Base-by-base conservation (phyloP, 768 basidiomycete species). In the Boletus subcaerulescens region DNA sequence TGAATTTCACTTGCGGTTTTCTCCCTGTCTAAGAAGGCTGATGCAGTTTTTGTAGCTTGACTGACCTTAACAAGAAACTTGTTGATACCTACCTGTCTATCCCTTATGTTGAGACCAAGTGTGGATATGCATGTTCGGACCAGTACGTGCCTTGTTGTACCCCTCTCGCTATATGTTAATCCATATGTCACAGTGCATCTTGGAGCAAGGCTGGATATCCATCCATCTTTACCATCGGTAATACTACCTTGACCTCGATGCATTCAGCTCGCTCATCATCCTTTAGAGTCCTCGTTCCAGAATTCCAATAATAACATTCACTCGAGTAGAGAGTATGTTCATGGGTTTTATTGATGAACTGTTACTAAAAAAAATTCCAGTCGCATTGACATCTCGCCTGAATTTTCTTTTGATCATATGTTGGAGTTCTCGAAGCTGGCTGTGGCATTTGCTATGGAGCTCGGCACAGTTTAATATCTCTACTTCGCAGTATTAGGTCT, bases 91-190 rank as follows among this genome's bases (percentile, higher is more conserved):
- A 97, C 69, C 80, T 95, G 51, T 80, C 84, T 65, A 93, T 96
- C 60, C 93, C 93, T 26, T 91, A 82, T 62, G 68, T 58, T 26
- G 84, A 91, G 77, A 97, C 94, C 53, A 79, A 87, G 76, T 96
- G 94, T 74, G 92, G 90, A 35, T 96, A 97, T 66, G 93, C 92
- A 49, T 97, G 93, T 78, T 91, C 89, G 61, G 93, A 96, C 71
- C 93, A 95, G 89, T 92, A 74, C 67, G 78, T 57, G 56, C 70
- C 74, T 63, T 38, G 47, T 62, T 60, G 38, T 3, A 5, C 15
- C 12, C 38, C 9, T 47, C 56, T 0, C 60, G 64, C 59, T 65
- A 69, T 66, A 60, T 50, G 26, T 45, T 52, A 14, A 69, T 61
- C 59, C 26, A 32, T 32, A 12, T 15, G 1, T 50, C 61, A 47